Evolutionary conservation across 2,329 filamentous ascomycete species (phyloP), one percentile per base, ranked within the genome.

Genomic region (Lasiodiplodia gonubiensis): DNA sequence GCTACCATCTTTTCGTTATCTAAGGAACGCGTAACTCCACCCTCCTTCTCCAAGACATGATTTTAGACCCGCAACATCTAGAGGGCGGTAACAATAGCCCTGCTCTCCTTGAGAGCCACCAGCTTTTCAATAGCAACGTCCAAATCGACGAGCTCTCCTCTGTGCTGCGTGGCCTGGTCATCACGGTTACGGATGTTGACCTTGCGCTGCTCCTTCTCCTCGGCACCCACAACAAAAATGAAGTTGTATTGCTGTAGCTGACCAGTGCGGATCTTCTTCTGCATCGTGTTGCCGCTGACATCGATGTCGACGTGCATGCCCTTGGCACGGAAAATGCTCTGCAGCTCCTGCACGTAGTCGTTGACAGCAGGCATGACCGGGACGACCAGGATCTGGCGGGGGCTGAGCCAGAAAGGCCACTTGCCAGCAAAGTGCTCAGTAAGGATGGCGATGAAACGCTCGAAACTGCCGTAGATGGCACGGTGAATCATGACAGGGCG

Each of bases 371-470:
- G 89, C 80, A 91, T 91, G 69, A 93, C 91, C 10, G 92, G 92
- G 69, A 94, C 89, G 70, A 95, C 87, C 72, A 91, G 84, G 70
- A 95, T 88, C 80, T 95, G 92, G 63, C 92, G 87, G n/a, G 92
- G 92, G 72, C 89, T 92, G 70, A 95, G 82, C 92, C 92, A 95
- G 85, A 94, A 93, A 1, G 92, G 92, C 92, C 92, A 95, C 82
- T 93, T 93, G 73, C 92, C 92, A 66, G 86, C 92, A 77, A 93
- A 94, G 80, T 94, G 92, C 84, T 95, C 92, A 54, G 88, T 92
- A 69, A 94, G 84, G 71, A 94, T 93, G 71, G 88, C 92, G 75
- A 92, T 86, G 76, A 88, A 88, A 67, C 86, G 85, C 76, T 88
- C 86, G 77, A 93, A 86, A 79, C 90, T 86, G 77, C 91, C 90